A percentile compares a stretch with the other conserved stretches of the same genome.
These are phyloP conservation scores for Globisporangium takayamanum DNA, from an alignment of 352 stramenopile genomes.

Conservation along the genomic window DNA sequence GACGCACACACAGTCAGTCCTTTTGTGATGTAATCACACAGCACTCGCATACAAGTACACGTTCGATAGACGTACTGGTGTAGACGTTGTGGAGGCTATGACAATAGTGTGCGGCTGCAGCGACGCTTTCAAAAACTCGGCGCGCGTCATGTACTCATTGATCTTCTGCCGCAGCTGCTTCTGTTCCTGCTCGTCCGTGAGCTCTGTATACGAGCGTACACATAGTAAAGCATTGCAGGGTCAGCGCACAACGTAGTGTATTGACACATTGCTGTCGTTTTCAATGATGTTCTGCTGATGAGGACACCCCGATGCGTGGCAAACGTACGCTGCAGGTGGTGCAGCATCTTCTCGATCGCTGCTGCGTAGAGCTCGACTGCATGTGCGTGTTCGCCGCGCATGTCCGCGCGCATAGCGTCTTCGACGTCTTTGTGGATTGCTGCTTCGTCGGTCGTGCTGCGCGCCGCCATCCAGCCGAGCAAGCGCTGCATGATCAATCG, in stretches of 20 bases:
- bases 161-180: constrained; percentile 43
- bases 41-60: neutral
- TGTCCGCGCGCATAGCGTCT: constrained; percentile 50
- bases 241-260: neutral
- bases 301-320: neutral
- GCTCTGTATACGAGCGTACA: constrained; percentile 15
- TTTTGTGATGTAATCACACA: neutral
- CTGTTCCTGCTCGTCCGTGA: constrained; percentile 26
- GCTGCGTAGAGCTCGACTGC: constrained; percentile 68
- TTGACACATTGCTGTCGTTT: too few species aligned
- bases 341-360: constrained; percentile 74
- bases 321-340: constrained; percentile 46
- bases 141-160: constrained; percentile 73
- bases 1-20: neutral
- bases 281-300: too few species aligned
- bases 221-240: too few species aligned
- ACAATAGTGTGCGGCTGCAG: neutral
- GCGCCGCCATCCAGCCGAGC: constrained; percentile 5
- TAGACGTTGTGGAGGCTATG: neutral
- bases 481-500: constrained; percentile 8
- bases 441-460: constrained; percentile 28
- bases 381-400: constrained; percentile 26
- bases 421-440: constrained; percentile 45
- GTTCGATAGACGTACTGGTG: too few species aligned
- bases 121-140: constrained; percentile 55